Base-by-base conservation (phyloP, 2,329 filamentous ascomycete genomes). In the Exophiala phaeomuriformis region DNA sequence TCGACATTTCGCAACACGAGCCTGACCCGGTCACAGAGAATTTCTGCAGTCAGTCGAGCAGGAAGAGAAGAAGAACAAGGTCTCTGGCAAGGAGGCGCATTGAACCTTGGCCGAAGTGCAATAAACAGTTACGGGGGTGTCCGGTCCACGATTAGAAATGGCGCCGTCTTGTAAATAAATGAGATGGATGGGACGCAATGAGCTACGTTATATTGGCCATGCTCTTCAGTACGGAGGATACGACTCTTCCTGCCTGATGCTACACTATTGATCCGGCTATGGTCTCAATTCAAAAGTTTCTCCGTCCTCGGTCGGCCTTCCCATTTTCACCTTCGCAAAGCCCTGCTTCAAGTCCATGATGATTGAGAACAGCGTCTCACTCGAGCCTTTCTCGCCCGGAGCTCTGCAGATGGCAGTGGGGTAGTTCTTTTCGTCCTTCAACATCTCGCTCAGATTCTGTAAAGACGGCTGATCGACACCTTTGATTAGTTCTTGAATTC, bases 1-100 rank as follows among this genome's bases (percentile, higher is more conserved):
- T n/a, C 43, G 12, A 41, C 29, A 19, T 19, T 28, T 32, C 44
- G 10, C 7, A 8, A 33, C 33, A 33, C 29, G 37, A 28, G n/a
- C 33, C 47, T 49, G 30, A 53, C 45, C 9, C n/a, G 12, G 35
- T 41, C 37, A 51, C 62, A 78, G 75, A 66, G 72, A 77, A 53
- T 78, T 78, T 65, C 55, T 78, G 63, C 75, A 77, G 60, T 69
- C 70, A 54, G 69, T 74, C 47, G 72, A 77, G 58, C 72, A 70
- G 49, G 74, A 74, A 56, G 70, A 74, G 63, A 75, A 75, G 66
- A 67, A 66, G 40, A 68, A 70, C 46, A 59, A 62, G 49, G 52
- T 60, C 46, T 53, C 57, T 7, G 53, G 55, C 32, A 61, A 61
- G 47, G 52, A 59, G 40, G 53, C 57, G 43, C 55, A 63, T 45